Percentiles rank a stretch among this genome's conserved stretches.
Conservation (phyloP, 2,329 filamentous ascomycete genomes). For the Venturia aucupariae region DNA sequence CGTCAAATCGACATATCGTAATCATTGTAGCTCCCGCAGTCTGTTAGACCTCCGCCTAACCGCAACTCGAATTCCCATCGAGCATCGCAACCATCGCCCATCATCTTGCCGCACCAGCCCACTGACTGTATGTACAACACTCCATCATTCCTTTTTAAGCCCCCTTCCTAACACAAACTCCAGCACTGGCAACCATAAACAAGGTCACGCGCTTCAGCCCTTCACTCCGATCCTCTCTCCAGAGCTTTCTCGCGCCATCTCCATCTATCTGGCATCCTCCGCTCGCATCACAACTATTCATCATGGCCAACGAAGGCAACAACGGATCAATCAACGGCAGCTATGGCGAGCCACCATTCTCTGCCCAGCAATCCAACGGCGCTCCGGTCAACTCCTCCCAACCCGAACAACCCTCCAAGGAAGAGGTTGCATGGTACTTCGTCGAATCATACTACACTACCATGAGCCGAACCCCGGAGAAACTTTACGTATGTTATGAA, state of each 20-base stretch:
- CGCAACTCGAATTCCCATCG: not conserved
- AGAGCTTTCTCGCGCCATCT: not conserved
- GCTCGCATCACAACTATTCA: not conserved
- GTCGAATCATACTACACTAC: slow-evolving; percentile 99
- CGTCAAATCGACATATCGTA: not conserved
- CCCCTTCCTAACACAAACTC: not conserved
- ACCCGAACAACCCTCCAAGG: slow-evolving; percentile 45
- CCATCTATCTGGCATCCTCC: not conserved
- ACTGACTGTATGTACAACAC: not conserved
- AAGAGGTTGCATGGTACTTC: slow-evolving; percentile 98
- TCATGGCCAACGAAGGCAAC: slow-evolving; percentile 24
- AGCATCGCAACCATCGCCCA: not conserved
- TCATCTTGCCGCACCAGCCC: not conserved
- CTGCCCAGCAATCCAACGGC: slow-evolving; percentile 27
- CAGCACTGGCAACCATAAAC: not conserved
- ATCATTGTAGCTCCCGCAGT: not conserved
- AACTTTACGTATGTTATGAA: slow-evolving; percentile 56
- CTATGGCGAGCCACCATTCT: slow-evolving; percentile 31
- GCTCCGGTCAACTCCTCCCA: slow-evolving; percentile 21
- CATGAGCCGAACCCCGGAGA: slow-evolving; percentile 85
- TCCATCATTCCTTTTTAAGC: not conserved
- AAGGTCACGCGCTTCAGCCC: not conserved
- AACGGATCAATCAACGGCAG: slow-evolving; percentile 39
- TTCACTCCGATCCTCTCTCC: not conserved
- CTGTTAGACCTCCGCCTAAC: not conserved